These are phyloP conservation scores for Neonectria hederae DNA, from an alignment of 2,329 filamentous ascomycete species.

Conservation along the genomic window DNA sequence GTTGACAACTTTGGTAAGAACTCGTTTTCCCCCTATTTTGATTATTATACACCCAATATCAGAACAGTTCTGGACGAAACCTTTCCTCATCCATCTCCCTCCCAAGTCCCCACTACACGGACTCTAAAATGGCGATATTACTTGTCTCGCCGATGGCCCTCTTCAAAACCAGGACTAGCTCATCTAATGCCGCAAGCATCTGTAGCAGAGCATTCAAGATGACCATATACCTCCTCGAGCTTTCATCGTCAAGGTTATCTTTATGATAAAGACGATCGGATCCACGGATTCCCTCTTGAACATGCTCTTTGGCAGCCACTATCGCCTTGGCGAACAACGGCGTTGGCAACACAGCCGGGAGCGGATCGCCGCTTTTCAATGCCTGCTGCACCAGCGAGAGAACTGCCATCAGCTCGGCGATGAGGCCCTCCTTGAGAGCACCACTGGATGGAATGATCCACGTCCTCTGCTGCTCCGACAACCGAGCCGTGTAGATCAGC, in stretches of 20 bases:
- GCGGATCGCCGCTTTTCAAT: conserved; percentile 17
- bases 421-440: neutral
- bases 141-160: neutral
- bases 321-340: conserved; percentile 6
- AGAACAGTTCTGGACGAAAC: too few relatives aligned
- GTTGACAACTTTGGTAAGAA: too few relatives aligned
- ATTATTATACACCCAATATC: too few relatives aligned
- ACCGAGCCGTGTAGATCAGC: neutral
- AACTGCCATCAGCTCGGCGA: conserved; percentile 23
- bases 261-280: neutral
- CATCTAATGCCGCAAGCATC: neutral
- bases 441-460: conserved; percentile 10
- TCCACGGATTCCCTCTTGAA: neutral
- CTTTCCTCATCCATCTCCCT: too few relatives aligned
- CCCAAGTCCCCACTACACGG: neutral
- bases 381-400: conserved; percentile 17
- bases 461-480: neutral
- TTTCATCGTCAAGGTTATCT: neutral
- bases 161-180: conserved; percentile 5
- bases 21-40: too few relatives aligned
- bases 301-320: neutral
- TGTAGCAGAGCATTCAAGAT: neutral
- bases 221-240: neutral
- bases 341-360: conserved; percentile 24
- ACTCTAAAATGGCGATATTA: neutral